A percentile compares a stretch with the other conserved stretches of the same genome.
Conservation (phyloP, 2,329 filamentous ascomycete genomes). For the Acephala macrosclerotiorum region DNA sequence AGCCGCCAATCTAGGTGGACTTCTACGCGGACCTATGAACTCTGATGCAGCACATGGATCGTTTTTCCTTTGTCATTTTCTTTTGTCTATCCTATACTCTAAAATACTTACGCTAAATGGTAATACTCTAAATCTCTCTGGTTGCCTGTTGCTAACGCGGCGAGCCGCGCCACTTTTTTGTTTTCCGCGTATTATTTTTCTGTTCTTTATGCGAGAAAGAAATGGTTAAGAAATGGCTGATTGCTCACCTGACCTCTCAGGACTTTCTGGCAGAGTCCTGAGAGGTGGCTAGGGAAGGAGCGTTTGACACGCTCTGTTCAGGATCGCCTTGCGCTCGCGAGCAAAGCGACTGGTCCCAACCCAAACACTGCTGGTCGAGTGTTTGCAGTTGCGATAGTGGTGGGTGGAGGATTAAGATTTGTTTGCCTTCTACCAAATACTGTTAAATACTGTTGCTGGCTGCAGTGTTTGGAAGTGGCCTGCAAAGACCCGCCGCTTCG, state of each 20-base stretch:
- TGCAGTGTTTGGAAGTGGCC: too few relatives aligned
- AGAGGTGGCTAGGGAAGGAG: not conserved
- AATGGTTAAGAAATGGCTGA: not conserved
- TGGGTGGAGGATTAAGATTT: not conserved
- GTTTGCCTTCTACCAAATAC: not conserved
- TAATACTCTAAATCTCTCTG: not conserved
- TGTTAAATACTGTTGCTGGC: too few relatives aligned
- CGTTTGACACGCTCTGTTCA: not conserved
- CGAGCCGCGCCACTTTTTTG: too few relatives aligned
- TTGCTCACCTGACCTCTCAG: not conserved
- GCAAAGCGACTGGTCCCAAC: not conserved
- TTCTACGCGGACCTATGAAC: constrained; percentile 2
- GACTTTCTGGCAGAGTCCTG: not conserved
- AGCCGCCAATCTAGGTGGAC: not conserved
- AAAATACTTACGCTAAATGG: too few relatives aligned
- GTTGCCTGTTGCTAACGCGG: not conserved
- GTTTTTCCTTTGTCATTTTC: not conserved
- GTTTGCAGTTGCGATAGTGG: not conserved
- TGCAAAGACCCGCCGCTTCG: too few relatives aligned
- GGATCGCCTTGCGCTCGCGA: not conserved
- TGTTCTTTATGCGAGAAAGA: not conserved
- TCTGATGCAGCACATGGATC: constrained; percentile 6
- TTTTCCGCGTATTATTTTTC: not conserved
- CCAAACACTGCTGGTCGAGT: not conserved
- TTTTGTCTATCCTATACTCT: not conserved